Percentiles rank a stretch among this genome's conserved stretches.
Evolutionary conservation across 345 rosid genomes (phyloP).

Genomic region (Angophora floribunda): DNA sequence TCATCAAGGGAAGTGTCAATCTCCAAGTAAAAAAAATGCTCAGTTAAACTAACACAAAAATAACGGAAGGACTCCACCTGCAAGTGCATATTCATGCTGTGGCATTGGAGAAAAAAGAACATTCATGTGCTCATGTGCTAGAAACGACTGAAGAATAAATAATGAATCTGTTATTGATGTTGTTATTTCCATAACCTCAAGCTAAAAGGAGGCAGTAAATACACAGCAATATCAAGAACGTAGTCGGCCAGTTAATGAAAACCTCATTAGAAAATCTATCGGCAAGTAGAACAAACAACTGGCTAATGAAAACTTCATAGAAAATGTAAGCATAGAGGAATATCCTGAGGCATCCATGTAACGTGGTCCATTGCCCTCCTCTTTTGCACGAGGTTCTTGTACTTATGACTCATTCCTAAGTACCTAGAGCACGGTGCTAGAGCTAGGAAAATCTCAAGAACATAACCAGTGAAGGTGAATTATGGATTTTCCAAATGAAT

Average conservation of each 20-base stretch:
- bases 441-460: background rate
- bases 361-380: background rate
- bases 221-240: background rate
- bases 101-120: too few relatives aligned
- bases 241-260: background rate
- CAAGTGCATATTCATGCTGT: too few relatives aligned
- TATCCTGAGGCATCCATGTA: background rate
- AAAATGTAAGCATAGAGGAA: background rate
- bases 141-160: background rate
- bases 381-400: background rate
- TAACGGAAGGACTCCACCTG: background rate
- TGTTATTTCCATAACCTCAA: background rate
- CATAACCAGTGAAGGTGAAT: background rate
- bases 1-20: constrained; percentile 6
- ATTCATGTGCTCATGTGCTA: background rate
- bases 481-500: background rate
- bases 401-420: background rate
- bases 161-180: background rate
- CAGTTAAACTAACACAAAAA: background rate
- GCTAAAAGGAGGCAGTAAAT: background rate
- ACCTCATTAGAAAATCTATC: background rate
- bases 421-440: background rate
- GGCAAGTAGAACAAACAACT: background rate
- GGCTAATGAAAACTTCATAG: background rate
- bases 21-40: background rate